A percentile compares a stretch with the other conserved stretches of the same genome.
Evolutionary conservation across 176 grass and related monocot species (phyloP).

Genomic region (Secale cereale): DNA sequence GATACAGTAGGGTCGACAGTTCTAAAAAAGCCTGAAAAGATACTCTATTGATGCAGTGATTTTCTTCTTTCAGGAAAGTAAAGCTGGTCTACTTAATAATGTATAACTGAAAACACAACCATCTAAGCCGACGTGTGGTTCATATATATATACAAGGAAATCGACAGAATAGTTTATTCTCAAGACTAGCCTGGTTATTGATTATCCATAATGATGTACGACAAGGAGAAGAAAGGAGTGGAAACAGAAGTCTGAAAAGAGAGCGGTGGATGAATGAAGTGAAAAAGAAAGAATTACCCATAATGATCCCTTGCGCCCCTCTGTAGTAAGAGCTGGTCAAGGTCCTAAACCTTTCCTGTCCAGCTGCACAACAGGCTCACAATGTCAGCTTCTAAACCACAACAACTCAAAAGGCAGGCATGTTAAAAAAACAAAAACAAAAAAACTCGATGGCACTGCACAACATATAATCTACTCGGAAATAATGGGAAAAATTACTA

Average conservation of each 20-base stretch:
- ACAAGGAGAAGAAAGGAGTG: no score
- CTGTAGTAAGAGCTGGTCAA: conserved; percentile 95
- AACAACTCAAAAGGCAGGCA: background rate
- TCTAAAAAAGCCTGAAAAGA: background rate
- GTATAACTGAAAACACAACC: background rate
- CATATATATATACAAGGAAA: no score
- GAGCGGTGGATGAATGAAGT: background rate
- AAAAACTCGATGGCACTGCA: background rate
- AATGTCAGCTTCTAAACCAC: background rate
- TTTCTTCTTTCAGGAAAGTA: background rate
- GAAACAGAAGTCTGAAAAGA: no score
- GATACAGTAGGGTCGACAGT: background rate
- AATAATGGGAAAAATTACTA: background rate
- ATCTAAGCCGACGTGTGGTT: no score
- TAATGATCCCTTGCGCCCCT: conserved; percentile 89
- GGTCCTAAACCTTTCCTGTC: conserved; percentile 90
- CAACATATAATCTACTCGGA: background rate
- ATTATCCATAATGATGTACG: no score
- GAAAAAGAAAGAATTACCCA: conserved; percentile 50
- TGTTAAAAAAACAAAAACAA: no score
- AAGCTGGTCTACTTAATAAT: background rate
- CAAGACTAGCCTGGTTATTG: no score
- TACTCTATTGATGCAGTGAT: background rate
- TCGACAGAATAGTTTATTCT: no score
- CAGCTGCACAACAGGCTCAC: conserved; percentile 44